These are phyloP conservation scores for Helotiales sp. DNA, from an alignment of 2,329 filamentous ascomycete genomes.

Conservation along the genomic window DNA sequence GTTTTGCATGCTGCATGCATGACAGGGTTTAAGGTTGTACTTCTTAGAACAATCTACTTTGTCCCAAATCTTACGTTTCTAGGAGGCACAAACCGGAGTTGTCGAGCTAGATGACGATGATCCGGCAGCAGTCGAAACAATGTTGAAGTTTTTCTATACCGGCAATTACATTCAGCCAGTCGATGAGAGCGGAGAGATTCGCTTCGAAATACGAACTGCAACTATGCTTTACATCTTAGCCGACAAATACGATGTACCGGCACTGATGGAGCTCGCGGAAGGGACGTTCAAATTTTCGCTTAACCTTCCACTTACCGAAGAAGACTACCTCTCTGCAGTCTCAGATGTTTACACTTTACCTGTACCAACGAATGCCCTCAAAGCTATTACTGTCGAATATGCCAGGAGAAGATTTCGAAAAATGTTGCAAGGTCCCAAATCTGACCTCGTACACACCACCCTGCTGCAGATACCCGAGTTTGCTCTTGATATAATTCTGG, in stretches of 20 bases:
- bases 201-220: slow-evolving; percentile 5
- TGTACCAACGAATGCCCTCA: slow-evolving; percentile 13
- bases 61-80: slow-evolving; percentile 10
- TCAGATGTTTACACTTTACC: slow-evolving; percentile 17
- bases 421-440: slow-evolving; percentile 5
- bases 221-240: slow-evolving; percentile 16
- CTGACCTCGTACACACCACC: slow-evolving; percentile 6
- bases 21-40: slow-evolving; percentile 14
- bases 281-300: slow-evolving; percentile 15
- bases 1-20: slow-evolving; percentile 17
- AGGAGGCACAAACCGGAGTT: slow-evolving; percentile 16
- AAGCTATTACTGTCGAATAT: slow-evolving; percentile 11
- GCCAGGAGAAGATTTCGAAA: slow-evolving; percentile 8
- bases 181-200: slow-evolving; percentile 8
- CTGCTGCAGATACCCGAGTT: slow-evolving; percentile 13
- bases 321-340: slow-evolving; percentile 17
- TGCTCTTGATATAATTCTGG: background rate
- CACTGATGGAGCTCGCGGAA: slow-evolving; percentile 16
- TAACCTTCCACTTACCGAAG: background rate
- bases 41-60: slow-evolving; percentile 5
- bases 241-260: slow-evolving; percentile 19
- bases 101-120: slow-evolving; percentile 19
- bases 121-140: slow-evolving; percentile 16
- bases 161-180: slow-evolving; percentile 13
- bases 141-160: slow-evolving; percentile 20